Evolutionary conservation across 306 rosid species (phyloP), one percentile per base, ranked within the genome.

Genomic region (Dryas drummondii): DNA sequence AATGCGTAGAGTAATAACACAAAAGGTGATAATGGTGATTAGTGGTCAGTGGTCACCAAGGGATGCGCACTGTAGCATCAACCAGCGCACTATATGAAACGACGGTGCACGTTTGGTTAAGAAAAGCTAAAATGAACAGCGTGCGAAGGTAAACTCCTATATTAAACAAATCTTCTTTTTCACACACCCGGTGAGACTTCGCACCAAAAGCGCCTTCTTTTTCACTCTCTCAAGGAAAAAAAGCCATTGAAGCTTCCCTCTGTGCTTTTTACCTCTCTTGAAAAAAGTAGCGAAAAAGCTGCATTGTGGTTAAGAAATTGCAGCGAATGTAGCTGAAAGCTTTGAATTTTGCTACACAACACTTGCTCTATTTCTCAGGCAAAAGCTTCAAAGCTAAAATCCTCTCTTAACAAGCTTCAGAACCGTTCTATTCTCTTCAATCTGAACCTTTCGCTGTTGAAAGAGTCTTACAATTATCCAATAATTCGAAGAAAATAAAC

Each of bases 281-380:
- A 72, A 82, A 55, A 63, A 73, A 62, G 60, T 67, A 57, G 76
- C 56, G 60, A 68, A 48, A 70, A 76, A 77, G 86, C 63, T 64
- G 79, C 85, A 59, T 67, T 75, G 65, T 73, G 77, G 45, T 79
- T 57, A 50, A 12, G 26, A 53, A 52, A 74, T 80, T 69, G 81
- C 76, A 66, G 82, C 75, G 48, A 58, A 49, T 80, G 81, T 69
- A 78, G 72, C 85, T 74, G 72, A 59, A 76, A 77, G 73, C 51
- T 82, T 76, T 60, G 44, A 80, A 52, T 82, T 79, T 69, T 57
- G 64, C 69, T 79, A 66, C 77, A 61, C 67, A 76, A 57, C 40
- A 60, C 77, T 32, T 78, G 60, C 51, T 62, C 13, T 58, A n/a
- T 10, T 61, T 42, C 53, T 42, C 50, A 22, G 73, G 71, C 62